Evolutionary conservation across 179 eudicot genomes (phyloP).

Genomic region (Beta lomatogona): DNA sequence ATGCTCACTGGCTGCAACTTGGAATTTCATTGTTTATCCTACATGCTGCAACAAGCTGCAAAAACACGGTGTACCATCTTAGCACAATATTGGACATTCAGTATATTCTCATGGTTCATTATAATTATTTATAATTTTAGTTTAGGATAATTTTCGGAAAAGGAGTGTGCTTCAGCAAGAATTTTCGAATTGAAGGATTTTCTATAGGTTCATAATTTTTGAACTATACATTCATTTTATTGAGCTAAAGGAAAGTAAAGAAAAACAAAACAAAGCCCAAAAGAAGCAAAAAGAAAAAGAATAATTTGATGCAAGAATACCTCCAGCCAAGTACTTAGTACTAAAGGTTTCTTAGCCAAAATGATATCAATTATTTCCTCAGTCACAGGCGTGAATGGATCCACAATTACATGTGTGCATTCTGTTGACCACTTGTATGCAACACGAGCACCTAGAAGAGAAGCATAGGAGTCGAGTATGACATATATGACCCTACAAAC

Average conservation of each 20-base stretch:
- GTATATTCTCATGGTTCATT: background rate
- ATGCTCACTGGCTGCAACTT: constrained; percentile 65
- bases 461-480: constrained; percentile 17
- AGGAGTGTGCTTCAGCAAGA: no score
- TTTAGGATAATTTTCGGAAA: background rate
- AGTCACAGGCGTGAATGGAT: constrained; percentile 63
- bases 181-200: no score
- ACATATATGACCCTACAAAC: constrained; percentile 9
- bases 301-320: constrained; percentile 36
- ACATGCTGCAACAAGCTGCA: constrained; percentile 60
- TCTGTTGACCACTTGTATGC: constrained; percentile 59
- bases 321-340: constrained; percentile 77
- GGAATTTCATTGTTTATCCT: constrained; percentile 73
- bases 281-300: background rate
- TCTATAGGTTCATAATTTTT: no score
- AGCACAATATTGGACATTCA: background rate
- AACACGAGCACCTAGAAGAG: constrained; percentile 60
- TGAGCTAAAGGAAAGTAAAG: no score
- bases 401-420: constrained; percentile 91
- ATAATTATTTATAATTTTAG: background rate
- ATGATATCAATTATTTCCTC: constrained; percentile 71
- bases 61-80: constrained; percentile 19
- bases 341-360: constrained; percentile 64
- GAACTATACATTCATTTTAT: no score
- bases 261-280: no score